A percentile compares a stretch with the other conserved stretches of the same genome.
These are phyloP conservation scores for Cyphellophora attinorum DNA, from an alignment of 2,329 filamentous ascomycete species.

Conservation along the genomic window DNA sequence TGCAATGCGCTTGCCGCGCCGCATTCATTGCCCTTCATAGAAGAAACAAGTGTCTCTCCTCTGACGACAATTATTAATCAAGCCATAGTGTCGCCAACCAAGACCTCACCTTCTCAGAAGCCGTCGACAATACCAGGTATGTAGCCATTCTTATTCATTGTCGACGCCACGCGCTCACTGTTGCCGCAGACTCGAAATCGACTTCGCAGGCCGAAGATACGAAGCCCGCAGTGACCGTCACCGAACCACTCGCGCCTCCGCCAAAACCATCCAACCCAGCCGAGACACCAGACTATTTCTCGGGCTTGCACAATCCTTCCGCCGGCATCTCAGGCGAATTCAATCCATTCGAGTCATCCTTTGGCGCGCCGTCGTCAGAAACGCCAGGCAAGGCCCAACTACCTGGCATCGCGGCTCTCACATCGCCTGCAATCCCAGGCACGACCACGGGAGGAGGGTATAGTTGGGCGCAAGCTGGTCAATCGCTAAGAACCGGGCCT, in stretches of 20 bases:
- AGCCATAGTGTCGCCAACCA: constrained; percentile 6
- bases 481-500: constrained; percentile 82
- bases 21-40: no score
- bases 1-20: no score
- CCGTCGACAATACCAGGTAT: constrained; percentile 17
- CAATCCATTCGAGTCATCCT: constrained; percentile 96
- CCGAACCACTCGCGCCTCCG: constrained; percentile 61
- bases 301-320: constrained; percentile 42
- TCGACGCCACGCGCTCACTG: not conserved
- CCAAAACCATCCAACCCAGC: constrained; percentile 48
- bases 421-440: constrained; percentile 78
- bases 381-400: constrained; percentile 76
- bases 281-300: constrained; percentile 62
- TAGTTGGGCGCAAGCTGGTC: constrained; percentile 65
- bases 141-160: constrained; percentile 5
- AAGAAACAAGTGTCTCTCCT: no score
- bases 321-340: constrained; percentile 56
- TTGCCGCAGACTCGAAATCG: constrained; percentile 21
- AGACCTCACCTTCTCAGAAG: constrained; percentile 14
- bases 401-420: constrained; percentile 80
- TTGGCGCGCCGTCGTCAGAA: constrained; percentile 59
- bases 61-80: no score
- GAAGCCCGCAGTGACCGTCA: constrained; percentile 44
- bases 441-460: constrained; percentile 59
- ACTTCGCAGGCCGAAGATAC: constrained; percentile 25